These are phyloP conservation scores for Lactuca saligna DNA, from an alignment of 129 eudicot species.

Conservation along the genomic window DNA sequence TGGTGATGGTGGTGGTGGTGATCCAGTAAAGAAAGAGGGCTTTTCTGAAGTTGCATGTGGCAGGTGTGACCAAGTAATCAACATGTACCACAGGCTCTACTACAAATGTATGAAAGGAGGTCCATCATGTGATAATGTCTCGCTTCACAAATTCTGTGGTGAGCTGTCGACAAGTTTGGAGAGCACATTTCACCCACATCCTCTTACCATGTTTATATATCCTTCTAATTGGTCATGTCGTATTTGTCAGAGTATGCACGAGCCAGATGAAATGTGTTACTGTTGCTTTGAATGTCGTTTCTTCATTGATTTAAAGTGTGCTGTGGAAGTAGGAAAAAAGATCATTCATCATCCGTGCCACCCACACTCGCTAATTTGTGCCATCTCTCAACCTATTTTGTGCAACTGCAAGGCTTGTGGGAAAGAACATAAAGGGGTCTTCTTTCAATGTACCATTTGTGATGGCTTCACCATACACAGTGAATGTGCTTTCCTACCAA, in stretches of 20 bases:
- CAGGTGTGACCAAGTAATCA: background rate
- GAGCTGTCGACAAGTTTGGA: background rate
- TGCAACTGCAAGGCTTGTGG: slow-evolving; percentile 9
- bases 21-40: background rate
- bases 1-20: background rate
- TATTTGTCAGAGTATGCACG: background rate
- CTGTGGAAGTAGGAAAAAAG: background rate
- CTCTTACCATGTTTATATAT: background rate
- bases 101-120: slow-evolving; percentile 9
- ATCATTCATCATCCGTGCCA: slow-evolving; percentile 12
- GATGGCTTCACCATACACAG: background rate
- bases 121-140: background rate
- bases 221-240: slow-evolving; percentile 1
- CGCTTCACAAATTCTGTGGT: slow-evolving; percentile 11
- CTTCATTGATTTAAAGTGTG: slow-evolving; percentile 6
- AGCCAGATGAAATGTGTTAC: background rate
- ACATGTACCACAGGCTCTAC: slow-evolving; percentile 10
- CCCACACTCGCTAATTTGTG: background rate
- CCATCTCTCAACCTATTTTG: background rate
- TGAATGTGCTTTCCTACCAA: slow-evolving; percentile 2
- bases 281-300: background rate
- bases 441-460: slow-evolving; percentile 11
- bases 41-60: slow-evolving; percentile 7
- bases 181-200: background rate
- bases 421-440: slow-evolving; percentile 1